Evolutionary conservation across 2,329 filamentous ascomycete species (phyloP).

Genomic region (Westerdykella aurantiaca): DNA sequence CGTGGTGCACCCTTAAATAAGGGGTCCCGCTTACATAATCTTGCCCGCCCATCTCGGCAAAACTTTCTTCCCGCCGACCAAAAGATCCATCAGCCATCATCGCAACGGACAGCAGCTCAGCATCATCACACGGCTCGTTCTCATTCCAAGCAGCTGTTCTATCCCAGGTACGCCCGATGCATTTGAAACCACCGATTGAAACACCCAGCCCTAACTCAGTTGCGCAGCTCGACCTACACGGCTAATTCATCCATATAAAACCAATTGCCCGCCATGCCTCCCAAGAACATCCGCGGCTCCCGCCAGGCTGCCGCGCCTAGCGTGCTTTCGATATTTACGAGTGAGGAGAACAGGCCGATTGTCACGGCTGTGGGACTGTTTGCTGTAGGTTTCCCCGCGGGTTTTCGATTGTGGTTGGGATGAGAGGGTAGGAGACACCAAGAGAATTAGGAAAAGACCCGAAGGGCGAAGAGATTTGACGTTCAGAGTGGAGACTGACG

Average conservation of each 20-base stretch:
- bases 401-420: too few species aligned
- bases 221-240: not conserved
- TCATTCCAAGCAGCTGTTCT: too few species aligned
- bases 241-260: not conserved
- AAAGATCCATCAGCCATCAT: too few species aligned
- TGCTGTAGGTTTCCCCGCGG: constrained; percentile 38
- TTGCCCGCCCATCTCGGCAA: too few species aligned
- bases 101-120: too few species aligned
- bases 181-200: too few species aligned
- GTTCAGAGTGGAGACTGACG: constrained; percentile 13
- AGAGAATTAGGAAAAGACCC: not conserved
- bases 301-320: constrained; percentile 28
- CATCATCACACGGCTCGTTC: too few species aligned
- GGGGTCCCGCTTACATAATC: too few species aligned
- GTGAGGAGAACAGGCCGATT: constrained; percentile 46
- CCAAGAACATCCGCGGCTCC: constrained; percentile 25
- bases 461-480: constrained; percentile 1
- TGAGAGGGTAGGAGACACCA: not conserved
- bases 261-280: constrained; percentile 18
- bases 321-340: constrained; percentile 39
- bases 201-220: not conserved
- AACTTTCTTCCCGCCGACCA: too few species aligned
- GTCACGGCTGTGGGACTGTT: constrained; percentile 47
- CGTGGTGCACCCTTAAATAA: too few species aligned
- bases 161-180: too few species aligned